phyloP scores from a whole-genome alignment of 441 rosid species.

The Oxalis stricta region DNA sequence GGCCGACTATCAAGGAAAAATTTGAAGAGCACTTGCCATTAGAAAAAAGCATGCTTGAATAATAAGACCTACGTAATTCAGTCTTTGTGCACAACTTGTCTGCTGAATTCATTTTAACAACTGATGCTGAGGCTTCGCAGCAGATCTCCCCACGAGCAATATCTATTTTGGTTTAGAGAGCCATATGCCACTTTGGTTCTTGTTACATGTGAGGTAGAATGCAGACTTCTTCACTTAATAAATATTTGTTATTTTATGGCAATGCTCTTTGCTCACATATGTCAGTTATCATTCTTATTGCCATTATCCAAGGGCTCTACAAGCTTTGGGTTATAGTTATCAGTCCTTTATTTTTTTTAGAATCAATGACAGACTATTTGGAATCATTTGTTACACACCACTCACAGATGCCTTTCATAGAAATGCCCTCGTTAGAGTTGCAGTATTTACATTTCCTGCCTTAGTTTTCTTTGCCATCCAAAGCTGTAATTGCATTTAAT shows the following conservation, averaged over 20 bases:
- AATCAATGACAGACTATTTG: no score
- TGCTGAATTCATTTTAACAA: slow-evolving; percentile 79
- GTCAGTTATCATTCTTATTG: slow-evolving; percentile 1
- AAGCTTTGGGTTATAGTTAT: no score
- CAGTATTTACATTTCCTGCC: no score
- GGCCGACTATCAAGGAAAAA: slow-evolving; percentile 65
- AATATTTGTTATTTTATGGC: not conserved
- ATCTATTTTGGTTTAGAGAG: slow-evolving; percentile 81
- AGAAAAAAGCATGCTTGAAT: slow-evolving; percentile 57
- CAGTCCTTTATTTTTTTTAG: no score
- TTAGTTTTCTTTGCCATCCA: no score
- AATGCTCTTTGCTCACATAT: no score
- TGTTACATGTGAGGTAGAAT: slow-evolving; percentile 90
- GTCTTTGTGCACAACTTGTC: slow-evolving; percentile 68
- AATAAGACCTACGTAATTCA: slow-evolving; percentile 85
- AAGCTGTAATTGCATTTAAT: no score
- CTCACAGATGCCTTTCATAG: no score
- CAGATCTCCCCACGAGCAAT: slow-evolving; percentile 86
- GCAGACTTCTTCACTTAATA: not conserved
- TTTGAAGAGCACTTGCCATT: slow-evolving; percentile 69
- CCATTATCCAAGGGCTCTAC: not conserved
- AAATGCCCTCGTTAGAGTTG: no score
- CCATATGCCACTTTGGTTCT: slow-evolving; percentile 89
- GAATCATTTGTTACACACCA: no score
- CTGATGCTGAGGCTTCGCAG: slow-evolving; percentile 90